Evolutionary conservation across 2,329 filamentous ascomycete species (phyloP).

Genomic region (Gremmenia infestans): DNA sequence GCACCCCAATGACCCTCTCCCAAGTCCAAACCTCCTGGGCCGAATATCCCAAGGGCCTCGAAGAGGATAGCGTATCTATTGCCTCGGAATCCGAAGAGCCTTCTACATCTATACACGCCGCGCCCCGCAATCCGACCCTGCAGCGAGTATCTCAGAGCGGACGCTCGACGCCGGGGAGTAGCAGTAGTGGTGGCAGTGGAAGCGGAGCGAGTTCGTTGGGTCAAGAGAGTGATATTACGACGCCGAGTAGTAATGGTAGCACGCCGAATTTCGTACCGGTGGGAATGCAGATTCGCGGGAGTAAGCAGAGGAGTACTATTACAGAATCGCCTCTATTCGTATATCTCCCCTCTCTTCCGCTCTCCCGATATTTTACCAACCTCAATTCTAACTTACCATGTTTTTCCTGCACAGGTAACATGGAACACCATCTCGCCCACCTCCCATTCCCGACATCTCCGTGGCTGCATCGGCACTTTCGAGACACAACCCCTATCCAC

Average conservation of each 20-base stretch:
- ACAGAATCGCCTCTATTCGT: constrained; percentile 77
- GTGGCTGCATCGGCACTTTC: constrained; percentile 96
- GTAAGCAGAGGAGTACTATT: constrained; percentile 25
- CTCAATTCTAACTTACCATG: not conserved
- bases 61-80: constrained; percentile 13
- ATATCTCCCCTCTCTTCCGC: not conserved
- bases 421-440: constrained; percentile 70
- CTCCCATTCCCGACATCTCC: constrained; percentile 45
- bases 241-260: constrained; percentile 44
- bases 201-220: not conserved
- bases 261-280: constrained; percentile 30
- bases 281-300: constrained; percentile 17
- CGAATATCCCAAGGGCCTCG: constrained; percentile 33
- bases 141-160: constrained; percentile 17
- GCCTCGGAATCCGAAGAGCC: not conserved
- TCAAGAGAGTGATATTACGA: constrained; percentile 31
- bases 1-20: constrained; percentile 60
- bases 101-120: not conserved
- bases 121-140: constrained; percentile 14
- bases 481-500: constrained; percentile 66
- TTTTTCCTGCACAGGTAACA: constrained; percentile 12
- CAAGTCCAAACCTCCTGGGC: constrained; percentile 64
- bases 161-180: constrained; percentile 13
- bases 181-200: not conserved
- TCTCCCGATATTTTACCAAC: not conserved